These are phyloP conservation scores for Arthrinium phaeospermum DNA, from an alignment of 2,329 filamentous ascomycete genomes.

Conservation along the genomic window DNA sequence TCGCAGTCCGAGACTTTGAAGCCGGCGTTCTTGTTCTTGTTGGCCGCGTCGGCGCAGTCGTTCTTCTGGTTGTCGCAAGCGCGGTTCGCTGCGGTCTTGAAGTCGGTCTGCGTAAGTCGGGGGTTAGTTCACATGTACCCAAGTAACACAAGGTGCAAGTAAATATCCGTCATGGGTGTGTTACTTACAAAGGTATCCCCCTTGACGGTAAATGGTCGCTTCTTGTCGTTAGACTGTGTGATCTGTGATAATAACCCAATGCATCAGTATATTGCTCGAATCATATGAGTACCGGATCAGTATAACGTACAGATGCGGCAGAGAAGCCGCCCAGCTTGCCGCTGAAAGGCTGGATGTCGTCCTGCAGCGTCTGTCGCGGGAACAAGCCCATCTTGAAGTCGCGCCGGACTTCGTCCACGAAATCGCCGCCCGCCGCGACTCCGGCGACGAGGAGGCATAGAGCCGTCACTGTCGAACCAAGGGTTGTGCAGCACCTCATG, in stretches of 20 bases:
- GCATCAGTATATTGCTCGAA: slow-evolving; percentile 9
- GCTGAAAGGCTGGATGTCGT: slow-evolving; percentile 48
- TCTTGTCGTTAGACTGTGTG: slow-evolving; percentile 44
- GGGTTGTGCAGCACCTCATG: slow-evolving; percentile 23
- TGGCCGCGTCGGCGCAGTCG: slow-evolving; percentile 49
- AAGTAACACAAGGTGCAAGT: background rate
- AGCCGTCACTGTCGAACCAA: slow-evolving; percentile 4
- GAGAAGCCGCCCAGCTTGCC: slow-evolving; percentile 46
- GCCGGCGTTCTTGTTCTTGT: slow-evolving; percentile 37
- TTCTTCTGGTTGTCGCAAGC: slow-evolving; percentile 58
- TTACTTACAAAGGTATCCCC: slow-evolving; percentile 51
- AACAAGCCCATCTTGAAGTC: slow-evolving; percentile 44
- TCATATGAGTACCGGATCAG: background rate
- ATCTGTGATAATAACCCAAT: slow-evolving; percentile 36
- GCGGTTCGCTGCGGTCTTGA: slow-evolving; percentile 46
- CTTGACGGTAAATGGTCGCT: slow-evolving; percentile 49
- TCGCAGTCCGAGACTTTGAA: slow-evolving; percentile 53
- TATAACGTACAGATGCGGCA: slow-evolving; percentile 41
- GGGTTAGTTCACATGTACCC: background rate
- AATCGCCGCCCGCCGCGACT: slow-evolving; percentile 24
- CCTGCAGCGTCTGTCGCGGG: slow-evolving; percentile 35
- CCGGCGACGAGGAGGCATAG: slow-evolving; percentile 13
- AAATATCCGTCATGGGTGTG: too few relatives aligned
- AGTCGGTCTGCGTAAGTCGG: slow-evolving; percentile 43
- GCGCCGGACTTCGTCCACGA: slow-evolving; percentile 41